These are phyloP conservation scores for Tetracladium maxilliforme DNA, from an alignment of 2,329 filamentous ascomycete genomes.

Conservation along the genomic window DNA sequence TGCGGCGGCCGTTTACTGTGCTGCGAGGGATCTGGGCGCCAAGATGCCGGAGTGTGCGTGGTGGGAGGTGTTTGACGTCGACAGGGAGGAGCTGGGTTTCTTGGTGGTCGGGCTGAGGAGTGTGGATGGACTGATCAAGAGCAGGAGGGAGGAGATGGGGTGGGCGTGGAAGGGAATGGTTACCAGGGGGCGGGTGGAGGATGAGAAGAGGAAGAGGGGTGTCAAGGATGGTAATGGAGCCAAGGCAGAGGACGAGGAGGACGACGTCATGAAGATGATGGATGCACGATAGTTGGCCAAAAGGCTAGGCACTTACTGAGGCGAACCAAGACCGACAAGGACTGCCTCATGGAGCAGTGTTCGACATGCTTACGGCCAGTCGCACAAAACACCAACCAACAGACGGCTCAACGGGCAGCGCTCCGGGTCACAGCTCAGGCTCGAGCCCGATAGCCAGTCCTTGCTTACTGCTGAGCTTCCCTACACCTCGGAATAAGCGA, in stretches of 20 bases:
- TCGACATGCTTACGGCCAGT: too few species aligned
- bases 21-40: slow-evolving; percentile 59
- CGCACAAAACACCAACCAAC: too few species aligned
- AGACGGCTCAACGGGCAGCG: too few species aligned
- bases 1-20: slow-evolving; percentile 81
- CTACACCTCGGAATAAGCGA: too few species aligned
- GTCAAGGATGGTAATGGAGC: slow-evolving; percentile 3
- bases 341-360: too few species aligned
- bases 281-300: too few species aligned
- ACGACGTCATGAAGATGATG: slow-evolving; percentile 12
- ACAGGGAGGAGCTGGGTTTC: slow-evolving; percentile 87
- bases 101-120: slow-evolving; percentile 77
- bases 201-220: slow-evolving; percentile 7
- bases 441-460: too few species aligned
- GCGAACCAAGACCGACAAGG: too few species aligned
- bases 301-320: too few species aligned
- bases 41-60: slow-evolving; percentile 75
- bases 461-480: too few species aligned
- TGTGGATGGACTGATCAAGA: slow-evolving; percentile 40
- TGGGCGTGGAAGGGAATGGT: slow-evolving; percentile 11
- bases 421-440: too few species aligned
- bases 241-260: slow-evolving; percentile 10
- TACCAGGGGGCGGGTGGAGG: slow-evolving; percentile 7
- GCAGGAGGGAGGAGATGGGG: slow-evolving; percentile 6
- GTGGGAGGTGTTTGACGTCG: slow-evolving; percentile 98